Evolutionary conservation across 306 rosid genomes (phyloP), one percentile per base, ranked within the genome.

Genomic region (Inga leiocalycina): DNA sequence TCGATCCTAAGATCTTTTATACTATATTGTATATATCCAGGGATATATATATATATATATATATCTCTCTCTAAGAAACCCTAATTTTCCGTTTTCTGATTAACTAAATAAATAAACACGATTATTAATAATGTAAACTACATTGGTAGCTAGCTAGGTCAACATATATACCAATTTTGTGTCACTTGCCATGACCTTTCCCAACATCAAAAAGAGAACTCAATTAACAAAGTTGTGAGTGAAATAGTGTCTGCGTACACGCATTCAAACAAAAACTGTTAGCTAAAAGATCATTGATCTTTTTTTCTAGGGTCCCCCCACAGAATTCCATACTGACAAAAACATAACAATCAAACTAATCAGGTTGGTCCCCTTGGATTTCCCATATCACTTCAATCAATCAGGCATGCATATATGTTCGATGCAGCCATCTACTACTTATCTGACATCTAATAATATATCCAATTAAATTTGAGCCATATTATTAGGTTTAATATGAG

Each of bases 321-420:
- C 9, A 68, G 48, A 39, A 68, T 68, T 68, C 17, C 51, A 39
- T 10, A 1, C 32, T 70, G 51, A 70, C 74, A 70, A 70, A 41
- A 70, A 70, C 46, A 34, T 44, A 70, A 70, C 51, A 10, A 70
- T 70, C 74, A 41, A 70, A 41, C 24, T 70, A 30, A 70, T 39
- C 9, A 41, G n/a, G 39, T 65, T 65, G 71, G 43, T 65, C 43
- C 71, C 71, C 71, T 30, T 10, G 13, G 32, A 70, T 70, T 70
- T 70, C 74, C 74, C 49, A 62, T 70, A 32, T 41, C 74, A 41
- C 74, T 10, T 32, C 20, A 32, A 64, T 13, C 5, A 65, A 64
- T 8, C 39, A 59, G 3, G 24, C 24, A 19, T 2, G 27, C 64
- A 56, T 56, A 27, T 5, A 22, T 59, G 66, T 22, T 59, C 22